A percentile compares a stretch with the other conserved stretches of the same genome.
These are phyloP conservation scores for Botrytis galanthina DNA, from an alignment of 2,329 filamentous ascomycete genomes.

Conservation along the genomic window DNA sequence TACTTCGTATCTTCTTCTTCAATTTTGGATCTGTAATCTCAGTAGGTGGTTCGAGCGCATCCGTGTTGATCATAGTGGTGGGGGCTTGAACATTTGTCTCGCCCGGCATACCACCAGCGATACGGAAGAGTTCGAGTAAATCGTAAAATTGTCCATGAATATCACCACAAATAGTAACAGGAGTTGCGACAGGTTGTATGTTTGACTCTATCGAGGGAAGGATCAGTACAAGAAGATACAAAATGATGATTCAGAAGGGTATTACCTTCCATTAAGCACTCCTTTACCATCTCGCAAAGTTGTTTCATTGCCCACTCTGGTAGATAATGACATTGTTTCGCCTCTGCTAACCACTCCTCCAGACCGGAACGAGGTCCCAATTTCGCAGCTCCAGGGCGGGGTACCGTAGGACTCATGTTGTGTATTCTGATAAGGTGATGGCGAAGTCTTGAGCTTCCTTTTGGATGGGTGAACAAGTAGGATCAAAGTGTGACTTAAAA, in stretches of 20 bases:
- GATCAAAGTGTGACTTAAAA: neutral
- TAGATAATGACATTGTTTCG: conserved; percentile 95
- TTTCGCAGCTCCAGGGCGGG: conserved; percentile 87
- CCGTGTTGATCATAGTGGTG: conserved; percentile 77
- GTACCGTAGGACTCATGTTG: conserved; percentile 40
- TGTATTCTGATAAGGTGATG: neutral
- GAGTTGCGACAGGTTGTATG: conserved; percentile 95
- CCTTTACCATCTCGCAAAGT: conserved; percentile 97
- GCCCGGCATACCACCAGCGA: conserved; percentile 94
- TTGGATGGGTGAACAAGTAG: neutral
- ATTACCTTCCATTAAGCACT: conserved; percentile 94
- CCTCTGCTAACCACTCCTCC: conserved; percentile 95
- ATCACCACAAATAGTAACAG: conserved; percentile 95
- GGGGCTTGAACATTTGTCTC: conserved; percentile 69
- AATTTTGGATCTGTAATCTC: conserved; percentile 86
- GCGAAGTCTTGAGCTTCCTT: neutral
- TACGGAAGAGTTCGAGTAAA: conserved; percentile 91
- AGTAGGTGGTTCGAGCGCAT: conserved; percentile 86
- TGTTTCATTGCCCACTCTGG: conserved; percentile 98
- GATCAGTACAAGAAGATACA: conserved; percentile 26
- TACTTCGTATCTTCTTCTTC: conserved; percentile 75
- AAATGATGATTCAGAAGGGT: neutral
- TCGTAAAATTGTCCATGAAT: conserved; percentile 99
- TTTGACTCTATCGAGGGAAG: conserved; percentile 73
- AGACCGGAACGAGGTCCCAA: conserved; percentile 79